Percentiles rank a stretch among this genome's conserved stretches.
phyloP scores from a whole-genome alignment of 2,329 filamentous ascomycete genomes.

The Xylaria sp. region DNA sequence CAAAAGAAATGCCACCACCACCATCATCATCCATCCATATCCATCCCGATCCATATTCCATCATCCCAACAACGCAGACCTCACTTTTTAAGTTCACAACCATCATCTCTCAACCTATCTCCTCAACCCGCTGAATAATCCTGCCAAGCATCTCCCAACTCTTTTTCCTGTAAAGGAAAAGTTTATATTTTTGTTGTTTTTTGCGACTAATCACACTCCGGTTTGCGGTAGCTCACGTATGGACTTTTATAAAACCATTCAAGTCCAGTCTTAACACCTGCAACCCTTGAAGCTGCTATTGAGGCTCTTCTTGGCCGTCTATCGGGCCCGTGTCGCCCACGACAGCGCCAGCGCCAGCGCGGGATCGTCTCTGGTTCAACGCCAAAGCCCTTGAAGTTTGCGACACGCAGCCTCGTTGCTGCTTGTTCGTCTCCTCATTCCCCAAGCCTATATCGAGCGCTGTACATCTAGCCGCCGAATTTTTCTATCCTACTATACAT shows the following conservation, averaged over 20 bases:
- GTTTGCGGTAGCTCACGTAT: constrained; percentile 17
- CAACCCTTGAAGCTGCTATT: background rate
- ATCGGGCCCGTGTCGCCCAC: constrained; percentile 24
- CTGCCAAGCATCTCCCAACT: constrained; percentile 1
- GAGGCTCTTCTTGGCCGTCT: constrained; percentile 8
- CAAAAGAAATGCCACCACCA: constrained; percentile 2
- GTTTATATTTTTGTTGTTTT: constrained; percentile 16
- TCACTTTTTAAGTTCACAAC: constrained; percentile 19
- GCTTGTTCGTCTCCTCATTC: constrained; percentile 13
- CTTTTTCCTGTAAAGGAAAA: constrained; percentile 11
- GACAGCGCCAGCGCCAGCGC: constrained; percentile 7
- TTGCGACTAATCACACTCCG: constrained; percentile 4
- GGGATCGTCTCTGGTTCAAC: background rate
- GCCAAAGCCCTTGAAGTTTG: background rate
- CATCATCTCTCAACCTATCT: constrained; percentile 23
- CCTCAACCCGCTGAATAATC: constrained; percentile 2
- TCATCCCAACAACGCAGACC: background rate
- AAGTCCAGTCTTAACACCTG: background rate
- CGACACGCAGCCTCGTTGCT: constrained; percentile 12
- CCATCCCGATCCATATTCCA: background rate
- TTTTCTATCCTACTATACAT: constrained; percentile 10
- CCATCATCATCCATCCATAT: constrained; percentile 10
- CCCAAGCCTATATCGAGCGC: constrained; percentile 10
- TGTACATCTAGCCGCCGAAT: background rate
- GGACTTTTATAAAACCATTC: background rate